Evolutionary conservation across 495 filamentous ascomycete genomes (phyloP), one percentile per base, ranked within the genome.

Genomic region (Penicillium salamii): DNA sequence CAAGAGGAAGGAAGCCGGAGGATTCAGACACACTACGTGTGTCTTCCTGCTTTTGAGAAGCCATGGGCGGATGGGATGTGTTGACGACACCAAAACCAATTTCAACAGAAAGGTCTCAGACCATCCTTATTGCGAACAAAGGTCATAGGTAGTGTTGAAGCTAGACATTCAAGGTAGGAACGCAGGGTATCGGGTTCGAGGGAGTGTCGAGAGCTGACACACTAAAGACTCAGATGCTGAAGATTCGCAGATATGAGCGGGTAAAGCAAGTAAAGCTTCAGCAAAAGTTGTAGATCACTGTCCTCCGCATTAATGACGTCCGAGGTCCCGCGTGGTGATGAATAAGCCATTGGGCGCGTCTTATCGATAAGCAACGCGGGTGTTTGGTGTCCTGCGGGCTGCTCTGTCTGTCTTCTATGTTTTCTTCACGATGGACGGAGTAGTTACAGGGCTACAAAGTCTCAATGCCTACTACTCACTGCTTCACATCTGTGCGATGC

Each of bases 1-100:
- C 69, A 14, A 73, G 67, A 3, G 72, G 72, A 37, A 72, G 59
- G 39, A 74, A 68, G 32, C 68, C 61, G 6, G 75, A 67, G 34
- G 75, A 77, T 32, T 63, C 57, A 28, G 75, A 72, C 28, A 71
- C 73, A 53, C 73, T 76, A 32, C 60, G 57, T 33, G 61, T 65
- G 50, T 61, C 64, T 57, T 62, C 62, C 24, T 62, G 62, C 49
- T 61, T 69, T 32, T 67, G 67, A 36, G 66, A 65, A 52, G 62
- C 66, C 78, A 79, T 79, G 38, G 28, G 23, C 8, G 23, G 3
- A 3, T 26, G 4, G 23, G 23, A 8, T 26, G 23, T 37, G 33
- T 32, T 39, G 41, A 15, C 31, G 34, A 11, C 15, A 35, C 35
- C 41, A 52, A 35, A 32, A 21, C 24, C 17, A 18, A 32, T 49